Percentiles rank a stretch among this genome's conserved stretches.
Evolutionary conservation across 306 rosid species (phyloP).

Genomic region (Rubus idaeus): DNA sequence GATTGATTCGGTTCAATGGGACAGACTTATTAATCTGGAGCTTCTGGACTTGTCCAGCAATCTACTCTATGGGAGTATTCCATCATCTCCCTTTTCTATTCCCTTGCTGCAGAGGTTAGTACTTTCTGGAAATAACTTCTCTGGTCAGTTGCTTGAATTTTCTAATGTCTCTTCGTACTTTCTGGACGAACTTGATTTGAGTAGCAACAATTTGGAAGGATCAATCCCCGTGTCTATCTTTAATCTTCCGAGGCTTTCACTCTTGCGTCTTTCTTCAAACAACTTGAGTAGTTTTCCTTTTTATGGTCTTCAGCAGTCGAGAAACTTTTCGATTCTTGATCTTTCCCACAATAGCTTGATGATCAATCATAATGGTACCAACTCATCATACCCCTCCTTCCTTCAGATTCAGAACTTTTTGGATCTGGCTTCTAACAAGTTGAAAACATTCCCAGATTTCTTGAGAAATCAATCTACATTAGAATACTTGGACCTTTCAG

Average conservation of each 20-base stretch:
- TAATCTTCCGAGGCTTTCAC: conserved; percentile 3
- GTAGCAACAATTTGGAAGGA: conserved; percentile 47
- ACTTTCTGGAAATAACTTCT: conserved; percentile 10
- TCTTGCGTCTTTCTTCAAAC: conserved; percentile 25
- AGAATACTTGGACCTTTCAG: conserved; percentile 20
- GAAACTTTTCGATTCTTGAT: conserved; percentile 10
- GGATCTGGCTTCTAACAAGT: conserved; percentile 17
- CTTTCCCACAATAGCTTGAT: conserved; percentile 28
- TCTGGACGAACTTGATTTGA: conserved; percentile 33
- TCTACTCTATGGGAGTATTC: conserved; percentile 26
- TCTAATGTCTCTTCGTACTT: conserved; percentile 15
- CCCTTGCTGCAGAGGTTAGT: conserved; percentile 3
- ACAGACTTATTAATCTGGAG: conserved; percentile 7
- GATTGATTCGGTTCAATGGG: conserved; percentile 12
- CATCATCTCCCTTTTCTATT: conserved; percentile 15
- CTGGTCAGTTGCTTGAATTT: conserved; percentile 11
- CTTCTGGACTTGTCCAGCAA: conserved; percentile 1
- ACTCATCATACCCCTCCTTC: not conserved
- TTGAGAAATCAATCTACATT: conserved; percentile 18
- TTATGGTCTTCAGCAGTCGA: not conserved
- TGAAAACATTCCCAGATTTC: conserved; percentile 19
- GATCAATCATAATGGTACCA: not conserved
- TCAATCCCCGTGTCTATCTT: conserved; percentile 29
- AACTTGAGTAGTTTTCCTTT: conserved; percentile 16
- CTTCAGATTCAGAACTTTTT: conserved; percentile 15